A percentile compares a stretch with the other conserved stretches of the same genome.
Evolutionary conservation across 768 basidiomycete genomes (phyloP).

Genomic region (Psilocybe tampanensis): DNA sequence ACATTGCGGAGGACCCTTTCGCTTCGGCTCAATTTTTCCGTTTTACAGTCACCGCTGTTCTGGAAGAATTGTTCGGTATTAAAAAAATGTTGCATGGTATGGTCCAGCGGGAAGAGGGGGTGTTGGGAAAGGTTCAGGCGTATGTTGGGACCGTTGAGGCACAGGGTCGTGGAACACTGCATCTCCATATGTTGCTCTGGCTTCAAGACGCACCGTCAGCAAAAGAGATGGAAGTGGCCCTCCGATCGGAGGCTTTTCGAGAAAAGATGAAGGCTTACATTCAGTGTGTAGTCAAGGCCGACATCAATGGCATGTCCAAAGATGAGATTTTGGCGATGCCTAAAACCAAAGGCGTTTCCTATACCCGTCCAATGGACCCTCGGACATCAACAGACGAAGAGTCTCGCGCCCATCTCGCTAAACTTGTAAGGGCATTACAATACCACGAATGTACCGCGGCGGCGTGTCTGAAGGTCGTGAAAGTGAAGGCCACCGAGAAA

Average conservation of each 20-base stretch:
- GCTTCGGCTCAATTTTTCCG: too few relatives aligned
- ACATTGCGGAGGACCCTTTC: too few relatives aligned
- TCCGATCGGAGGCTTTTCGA: not conserved
- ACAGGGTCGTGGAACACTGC: constrained; percentile 32
- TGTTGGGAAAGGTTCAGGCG: constrained; percentile 24
- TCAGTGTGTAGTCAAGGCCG: not conserved
- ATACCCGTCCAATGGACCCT: constrained; percentile 2
- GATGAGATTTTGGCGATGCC: not conserved
- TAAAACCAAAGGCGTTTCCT: not conserved
- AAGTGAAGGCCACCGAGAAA: too few relatives aligned
- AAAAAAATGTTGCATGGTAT: too few relatives aligned
- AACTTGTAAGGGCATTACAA: not conserved
- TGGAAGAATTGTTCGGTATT: too few relatives aligned
- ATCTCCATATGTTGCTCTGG: constrained; percentile 29
- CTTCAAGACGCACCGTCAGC: constrained; percentile 1
- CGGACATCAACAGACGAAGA: not conserved
- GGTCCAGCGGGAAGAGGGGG: constrained; percentile 4
- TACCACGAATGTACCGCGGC: not conserved
- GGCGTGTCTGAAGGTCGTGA: not conserved
- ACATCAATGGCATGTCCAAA: not conserved
- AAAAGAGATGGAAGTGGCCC: not conserved
- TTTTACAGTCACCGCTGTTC: too few relatives aligned
- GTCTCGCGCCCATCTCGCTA: not conserved
- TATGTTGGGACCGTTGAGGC: constrained; percentile 29
- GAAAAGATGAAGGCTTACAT: not conserved